phyloP scores from a whole-genome alignment of 225 moss, liverwort and hornwort genomes.

The Thuidium tamariscinum region DNA sequence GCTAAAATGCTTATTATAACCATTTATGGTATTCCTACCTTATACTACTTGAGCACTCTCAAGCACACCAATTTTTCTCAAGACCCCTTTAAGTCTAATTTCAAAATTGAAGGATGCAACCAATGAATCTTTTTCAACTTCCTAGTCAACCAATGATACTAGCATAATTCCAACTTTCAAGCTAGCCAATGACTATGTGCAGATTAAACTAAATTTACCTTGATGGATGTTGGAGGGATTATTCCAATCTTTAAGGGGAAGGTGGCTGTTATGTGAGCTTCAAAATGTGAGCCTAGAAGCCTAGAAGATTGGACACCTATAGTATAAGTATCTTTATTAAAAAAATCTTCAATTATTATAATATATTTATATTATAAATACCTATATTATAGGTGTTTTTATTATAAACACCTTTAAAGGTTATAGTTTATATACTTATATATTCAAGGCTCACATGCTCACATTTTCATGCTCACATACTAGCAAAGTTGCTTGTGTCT shows the following conservation, averaged over 20 bases:
- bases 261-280: not conserved
- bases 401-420: no score
- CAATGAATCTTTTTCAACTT: not conserved
- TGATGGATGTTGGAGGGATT: not conserved
- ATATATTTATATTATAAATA: no score
- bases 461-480: no score
- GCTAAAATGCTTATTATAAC: no score
- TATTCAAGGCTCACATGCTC: no score
- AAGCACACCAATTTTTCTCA: not conserved
- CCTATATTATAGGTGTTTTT: no score
- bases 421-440: no score
- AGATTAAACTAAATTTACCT: not conserved
- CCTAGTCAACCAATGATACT: not conserved
- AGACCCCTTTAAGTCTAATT: not conserved
- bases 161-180: not conserved
- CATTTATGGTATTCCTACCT: no score
- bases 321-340: no score
- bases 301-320: no score
- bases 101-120: not conserved
- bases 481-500: rapidly evolving
- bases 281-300: no score
- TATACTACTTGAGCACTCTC: not conserved
- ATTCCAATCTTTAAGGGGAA: rapidly evolving
- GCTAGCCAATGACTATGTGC: rapidly evolving
- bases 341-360: no score